These are phyloP conservation scores for Plasmodium gaboni DNA, from an alignment of 169 alveolate species.

Conservation along the genomic window DNA sequence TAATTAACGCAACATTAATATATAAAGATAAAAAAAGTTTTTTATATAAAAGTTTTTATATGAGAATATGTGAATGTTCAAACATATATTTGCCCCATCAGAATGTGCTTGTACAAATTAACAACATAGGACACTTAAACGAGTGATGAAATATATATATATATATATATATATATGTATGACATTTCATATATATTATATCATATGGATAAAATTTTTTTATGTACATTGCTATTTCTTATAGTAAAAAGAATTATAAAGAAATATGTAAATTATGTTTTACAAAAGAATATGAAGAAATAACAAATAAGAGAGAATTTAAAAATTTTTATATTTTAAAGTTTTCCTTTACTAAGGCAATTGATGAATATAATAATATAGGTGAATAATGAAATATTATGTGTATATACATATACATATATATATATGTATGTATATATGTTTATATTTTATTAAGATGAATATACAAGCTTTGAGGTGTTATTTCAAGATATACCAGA, in stretches of 20 bases:
- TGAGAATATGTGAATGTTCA: constrained; percentile 71
- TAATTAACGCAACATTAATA: constrained; percentile 55
- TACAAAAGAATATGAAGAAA: constrained; percentile 58
- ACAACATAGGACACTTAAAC: constrained; percentile 41
- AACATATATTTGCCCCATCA: constrained; percentile 42
- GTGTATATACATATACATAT: background rate
- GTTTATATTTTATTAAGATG: constrained; percentile 45
- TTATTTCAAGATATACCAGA: constrained; percentile 53
- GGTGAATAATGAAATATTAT: constrained; percentile 17
- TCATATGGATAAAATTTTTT: too few species aligned
- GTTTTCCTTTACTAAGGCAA: constrained; percentile 44
- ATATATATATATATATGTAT: background rate
- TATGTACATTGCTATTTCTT: background rate
- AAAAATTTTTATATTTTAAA: constrained; percentile 53
- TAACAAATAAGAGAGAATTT: constrained; percentile 35
- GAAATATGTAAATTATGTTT: constrained; percentile 38
- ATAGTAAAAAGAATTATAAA: constrained; percentile 23
- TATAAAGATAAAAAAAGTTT: constrained; percentile 52
- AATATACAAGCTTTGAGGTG: constrained; percentile 54
- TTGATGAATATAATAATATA: constrained; percentile 47
- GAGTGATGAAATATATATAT: constrained; percentile 22
- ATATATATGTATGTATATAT: constrained; percentile 2
- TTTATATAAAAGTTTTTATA: constrained; percentile 43
- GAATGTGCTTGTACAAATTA: constrained; percentile 36
- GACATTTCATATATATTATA: background rate